phyloP scores from a whole-genome alignment of 1,284 basidiomycete genomes.

The Fistulina hepatica region DNA sequence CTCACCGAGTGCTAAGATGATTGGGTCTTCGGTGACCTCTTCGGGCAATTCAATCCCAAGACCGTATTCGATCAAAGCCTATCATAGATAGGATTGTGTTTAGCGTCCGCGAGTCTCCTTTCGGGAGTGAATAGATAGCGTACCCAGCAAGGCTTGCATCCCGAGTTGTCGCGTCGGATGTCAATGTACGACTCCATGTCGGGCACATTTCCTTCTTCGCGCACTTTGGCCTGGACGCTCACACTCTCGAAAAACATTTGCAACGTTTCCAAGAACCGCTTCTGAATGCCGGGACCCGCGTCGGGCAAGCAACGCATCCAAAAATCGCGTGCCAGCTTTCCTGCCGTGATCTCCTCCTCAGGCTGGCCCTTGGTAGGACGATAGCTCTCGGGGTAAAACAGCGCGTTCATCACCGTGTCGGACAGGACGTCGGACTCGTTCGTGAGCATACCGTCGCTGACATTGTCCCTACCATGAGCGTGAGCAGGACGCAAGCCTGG shows the following conservation, averaged over 20 bases:
- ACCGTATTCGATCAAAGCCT: constrained; percentile 30
- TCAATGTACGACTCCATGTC: constrained; percentile 50
- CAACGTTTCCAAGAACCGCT: constrained; percentile 45
- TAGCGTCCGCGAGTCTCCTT: constrained; percentile 33
- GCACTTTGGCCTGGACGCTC: constrained; percentile 38
- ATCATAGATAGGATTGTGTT: constrained; percentile 1
- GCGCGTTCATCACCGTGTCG: constrained; percentile 41
- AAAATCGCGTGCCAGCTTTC: constrained; percentile 45
- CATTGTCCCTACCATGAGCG: constrained; percentile 34
- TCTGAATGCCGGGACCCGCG: constrained; percentile 39
- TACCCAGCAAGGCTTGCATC: constrained; percentile 50
- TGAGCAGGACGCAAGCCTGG: constrained; percentile 2
- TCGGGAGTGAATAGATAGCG: no score
- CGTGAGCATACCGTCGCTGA: constrained; percentile 46
- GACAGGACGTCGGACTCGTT: constrained; percentile 35
- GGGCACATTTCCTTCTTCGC: constrained; percentile 35
- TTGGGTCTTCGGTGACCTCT: constrained; percentile 38
- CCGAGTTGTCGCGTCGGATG: constrained; percentile 45
- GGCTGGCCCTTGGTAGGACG: constrained; percentile 32
- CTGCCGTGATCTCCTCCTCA: constrained; percentile 33
- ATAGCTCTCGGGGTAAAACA: constrained; percentile 35
- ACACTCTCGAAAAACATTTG: constrained; percentile 44
- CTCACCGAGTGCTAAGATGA: constrained; percentile 40
- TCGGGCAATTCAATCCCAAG: constrained; percentile 46
- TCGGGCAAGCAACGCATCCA: constrained; percentile 39